Base-by-base conservation (phyloP, 257 asterid species). In the Solanum virginianum region DNA sequence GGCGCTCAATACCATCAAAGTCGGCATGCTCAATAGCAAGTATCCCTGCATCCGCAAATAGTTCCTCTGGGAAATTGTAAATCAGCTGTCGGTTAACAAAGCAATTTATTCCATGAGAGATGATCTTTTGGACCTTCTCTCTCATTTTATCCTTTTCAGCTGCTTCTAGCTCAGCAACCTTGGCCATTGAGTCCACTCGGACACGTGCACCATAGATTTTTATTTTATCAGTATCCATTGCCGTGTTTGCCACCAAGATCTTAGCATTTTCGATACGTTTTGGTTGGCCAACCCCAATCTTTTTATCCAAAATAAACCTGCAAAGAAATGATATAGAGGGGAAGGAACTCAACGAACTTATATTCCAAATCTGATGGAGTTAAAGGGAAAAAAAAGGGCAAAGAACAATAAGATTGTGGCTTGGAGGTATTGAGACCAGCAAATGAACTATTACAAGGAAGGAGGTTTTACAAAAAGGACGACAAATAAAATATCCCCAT, bases 21-120 rank as follows among this genome's bases (percentile, higher is more conserved):
- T 95, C 98, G 72, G 99, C 99, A 91, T 96, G 99, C 90, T 95
- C 98, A 56, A 96, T 93, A 22, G 98, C 98, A 49, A 96, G 98
- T 54, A 95, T 90, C 79, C 98, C 98, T 69, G 98, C 95, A 88
- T 95, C 98, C 53, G 98, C 99, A 91, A 96, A 96, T 32, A 93
- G 89, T 84, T 96, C 99, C 86, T 96, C 98, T 0, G 97, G 95
- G 83, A 96, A 91, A 94, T 95, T 95, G 92, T 95, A 95, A 65
- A 92, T 96, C 90, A 95, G 84, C 88, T 96, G 98, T 6, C 97
- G 88, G 87, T 95, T 96, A 47, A 91, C 97, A 70, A 96, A 96
- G 88, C 99, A 96, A 84, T 96, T 94, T 86, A 95, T 93, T 87
- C 96, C 99, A 69, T 96, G 99, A 84, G 92, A 87, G 88, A 95